phyloP scores from a whole-genome alignment of 1,139 yeast genomes.

The Magnusiomyces magnusii region DNA sequence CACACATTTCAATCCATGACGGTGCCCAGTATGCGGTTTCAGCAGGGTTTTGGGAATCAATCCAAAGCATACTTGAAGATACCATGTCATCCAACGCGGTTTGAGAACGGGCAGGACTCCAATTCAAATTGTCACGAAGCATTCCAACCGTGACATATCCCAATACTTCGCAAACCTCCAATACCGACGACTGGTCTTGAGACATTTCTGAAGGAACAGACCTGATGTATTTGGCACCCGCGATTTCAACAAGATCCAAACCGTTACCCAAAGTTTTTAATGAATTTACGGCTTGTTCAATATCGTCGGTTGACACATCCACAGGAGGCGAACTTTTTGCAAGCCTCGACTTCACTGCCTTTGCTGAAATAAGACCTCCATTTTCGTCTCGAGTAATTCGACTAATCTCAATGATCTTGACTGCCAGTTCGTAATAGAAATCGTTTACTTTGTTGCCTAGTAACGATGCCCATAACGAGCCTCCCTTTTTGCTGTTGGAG shows the following conservation, averaged over 20 bases:
- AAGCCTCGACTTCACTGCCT: conserved; percentile 43
- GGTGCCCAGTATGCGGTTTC: conserved; percentile 63
- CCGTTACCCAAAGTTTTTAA: conserved; percentile 42
- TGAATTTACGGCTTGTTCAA: conserved; percentile 42
- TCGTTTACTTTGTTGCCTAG: conserved; percentile 44
- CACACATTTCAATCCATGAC: conserved; percentile 37
- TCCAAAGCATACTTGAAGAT: conserved; percentile 73
- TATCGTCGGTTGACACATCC: conserved; percentile 41
- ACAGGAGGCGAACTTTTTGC: conserved; percentile 30
- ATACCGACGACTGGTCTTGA: conserved; percentile 57
- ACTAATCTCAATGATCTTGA: conserved; percentile 68
- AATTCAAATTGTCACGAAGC: conserved; percentile 60
- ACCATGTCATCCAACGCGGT: conserved; percentile 72
- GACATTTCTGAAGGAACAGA: conserved; percentile 48
- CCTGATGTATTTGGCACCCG: conserved; percentile 38
- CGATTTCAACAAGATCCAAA: conserved; percentile 38
- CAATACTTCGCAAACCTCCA: conserved; percentile 68
- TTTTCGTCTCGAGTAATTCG: conserved; percentile 60
- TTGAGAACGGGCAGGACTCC: conserved; percentile 59
- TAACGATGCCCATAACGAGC: conserved; percentile 34
- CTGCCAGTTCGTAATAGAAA: conserved; percentile 57
- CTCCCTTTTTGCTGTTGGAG: conserved; percentile 25
- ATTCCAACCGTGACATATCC: conserved; percentile 58
- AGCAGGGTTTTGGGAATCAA: conserved; percentile 48
- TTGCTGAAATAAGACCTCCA: conserved; percentile 69